These are phyloP conservation scores for Pseudoneurospora amorphoporcata DNA, from an alignment of 495 filamentous ascomycete genomes.

Conservation along the genomic window DNA sequence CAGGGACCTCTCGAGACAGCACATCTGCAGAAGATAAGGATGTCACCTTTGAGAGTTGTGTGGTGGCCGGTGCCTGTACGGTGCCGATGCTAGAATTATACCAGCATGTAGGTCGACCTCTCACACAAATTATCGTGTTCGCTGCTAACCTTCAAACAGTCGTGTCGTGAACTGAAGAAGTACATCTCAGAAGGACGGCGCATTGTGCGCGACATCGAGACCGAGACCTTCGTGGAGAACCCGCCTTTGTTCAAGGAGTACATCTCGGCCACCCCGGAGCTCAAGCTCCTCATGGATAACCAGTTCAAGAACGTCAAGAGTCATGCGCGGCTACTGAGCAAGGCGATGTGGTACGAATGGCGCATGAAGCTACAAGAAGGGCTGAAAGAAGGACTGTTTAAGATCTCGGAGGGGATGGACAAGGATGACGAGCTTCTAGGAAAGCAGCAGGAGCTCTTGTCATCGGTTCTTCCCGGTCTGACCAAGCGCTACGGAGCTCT, in stretches of 20 bases:
- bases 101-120: slow-evolving; percentile 60
- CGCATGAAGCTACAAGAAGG: slow-evolving; percentile 82
- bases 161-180: slow-evolving; percentile 86
- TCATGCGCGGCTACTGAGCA: slow-evolving; percentile 77
- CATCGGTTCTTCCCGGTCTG: slow-evolving; percentile 54
- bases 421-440: slow-evolving; percentile 58
- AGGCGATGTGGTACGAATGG: slow-evolving; percentile 97
- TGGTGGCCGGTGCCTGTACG: slow-evolving; percentile 84
- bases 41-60: slow-evolving; percentile 56
- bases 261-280: slow-evolving; percentile 70
- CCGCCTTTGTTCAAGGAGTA: slow-evolving; percentile 89
- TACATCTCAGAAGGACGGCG: slow-evolving; percentile 86
- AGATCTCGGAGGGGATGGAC: slow-evolving; percentile 65
- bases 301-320: slow-evolving; percentile 97
- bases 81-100: slow-evolving; percentile 89
- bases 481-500: slow-evolving; percentile 48
- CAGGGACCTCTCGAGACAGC: slow-evolving; percentile 33
- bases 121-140: neutral
- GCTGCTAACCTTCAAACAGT: slow-evolving; percentile 40
- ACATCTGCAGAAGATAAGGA: slow-evolving; percentile 34
- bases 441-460: slow-evolving; percentile 56
- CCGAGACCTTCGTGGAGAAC: slow-evolving; percentile 75
- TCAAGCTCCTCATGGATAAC: slow-evolving; percentile 80
- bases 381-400: slow-evolving; percentile 65
- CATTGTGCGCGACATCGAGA: slow-evolving; percentile 81